Conservation (phyloP, 305 asterid genomes). For the Fraxinus dipetala region DNA sequence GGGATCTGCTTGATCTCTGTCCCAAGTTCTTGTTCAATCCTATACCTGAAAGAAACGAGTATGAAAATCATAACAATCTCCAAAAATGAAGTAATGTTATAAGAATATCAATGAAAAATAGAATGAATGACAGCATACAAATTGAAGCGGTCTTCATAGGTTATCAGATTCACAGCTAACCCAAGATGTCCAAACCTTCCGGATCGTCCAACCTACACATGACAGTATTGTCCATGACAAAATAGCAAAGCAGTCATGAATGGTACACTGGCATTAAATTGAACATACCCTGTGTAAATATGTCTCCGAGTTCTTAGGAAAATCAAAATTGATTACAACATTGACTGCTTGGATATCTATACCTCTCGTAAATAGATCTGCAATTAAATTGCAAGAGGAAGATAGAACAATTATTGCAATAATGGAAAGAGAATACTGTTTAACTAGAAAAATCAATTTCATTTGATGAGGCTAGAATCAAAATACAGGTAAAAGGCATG, state of each 20-base stretch:
- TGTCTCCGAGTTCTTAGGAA: slow-evolving; percentile 89
- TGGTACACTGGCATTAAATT: not conserved
- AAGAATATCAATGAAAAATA: not conserved
- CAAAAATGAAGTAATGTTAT: not conserved
- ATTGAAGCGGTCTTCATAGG: slow-evolving; percentile 94
- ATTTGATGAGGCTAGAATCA: not conserved
- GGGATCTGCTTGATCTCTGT: slow-evolving; percentile 96
- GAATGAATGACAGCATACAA: slow-evolving; percentile 45
- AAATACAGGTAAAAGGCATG: not conserved
- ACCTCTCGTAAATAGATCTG: slow-evolving; percentile 91
- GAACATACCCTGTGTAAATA: slow-evolving; percentile 82
- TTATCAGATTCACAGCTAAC: slow-evolving; percentile 87
- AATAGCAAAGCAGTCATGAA: slow-evolving; percentile 1
- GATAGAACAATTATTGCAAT: not conserved
- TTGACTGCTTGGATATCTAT: slow-evolving; percentile 97
- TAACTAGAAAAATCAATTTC: not conserved
- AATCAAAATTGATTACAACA: slow-evolving; percentile 90
- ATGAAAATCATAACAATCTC: not conserved
- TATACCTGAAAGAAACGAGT: slow-evolving; percentile 49
- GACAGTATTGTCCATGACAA: slow-evolving; percentile 16
- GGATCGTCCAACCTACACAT: slow-evolving; percentile 85
- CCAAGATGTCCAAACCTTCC: slow-evolving; percentile 99
- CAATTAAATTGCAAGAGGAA: slow-evolving; percentile 12
- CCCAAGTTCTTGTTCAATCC: slow-evolving; percentile 94
- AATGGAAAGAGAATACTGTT: not conserved